Evolutionary conservation across 495 filamentous ascomycete species (phyloP).

Genomic region (Podospora sp.): DNA sequence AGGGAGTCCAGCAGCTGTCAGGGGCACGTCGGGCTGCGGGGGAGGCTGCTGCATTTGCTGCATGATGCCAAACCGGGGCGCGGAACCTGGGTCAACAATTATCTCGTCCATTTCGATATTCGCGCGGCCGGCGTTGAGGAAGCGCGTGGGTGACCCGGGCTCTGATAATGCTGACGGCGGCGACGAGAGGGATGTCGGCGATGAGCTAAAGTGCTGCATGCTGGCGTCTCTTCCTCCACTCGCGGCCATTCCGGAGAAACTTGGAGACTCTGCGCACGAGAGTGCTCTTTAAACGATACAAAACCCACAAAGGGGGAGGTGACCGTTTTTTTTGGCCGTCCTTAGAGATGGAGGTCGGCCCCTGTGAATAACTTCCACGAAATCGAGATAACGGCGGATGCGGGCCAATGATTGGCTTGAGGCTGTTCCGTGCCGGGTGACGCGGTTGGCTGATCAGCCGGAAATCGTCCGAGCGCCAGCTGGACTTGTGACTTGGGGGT

Average conservation of each 20-base stretch:
- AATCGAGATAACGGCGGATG: constrained; percentile 1
- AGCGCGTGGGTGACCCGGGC: constrained; percentile 38
- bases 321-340: not conserved
- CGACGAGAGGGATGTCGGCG: constrained; percentile 40
- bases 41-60: constrained; percentile 26
- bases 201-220: constrained; percentile 40
- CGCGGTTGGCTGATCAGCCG: not conserved
- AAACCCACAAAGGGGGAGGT: not conserved
- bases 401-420: constrained; percentile 6
- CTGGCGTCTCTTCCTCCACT: constrained; percentile 22
- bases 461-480: constrained; percentile 24
- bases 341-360: not conserved
- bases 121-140: constrained; percentile 38
- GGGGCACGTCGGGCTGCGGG: constrained; percentile 30
- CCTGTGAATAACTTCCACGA: constrained; percentile 11
- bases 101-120: constrained; percentile 45
- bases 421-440: not conserved
- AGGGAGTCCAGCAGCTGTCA: constrained; percentile 51
- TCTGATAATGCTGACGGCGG: constrained; percentile 42
- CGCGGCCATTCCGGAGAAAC: constrained; percentile 18
- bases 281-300: not conserved
- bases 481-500: constrained; percentile 40
- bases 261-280: constrained; percentile 1
- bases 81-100: constrained; percentile 41
- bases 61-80: constrained; percentile 36